A percentile compares a stretch with the other conserved stretches of the same genome.
These are phyloP conservation scores for Saccharata proteae DNA, from an alignment of 2,329 filamentous ascomycete genomes.

Conservation along the genomic window DNA sequence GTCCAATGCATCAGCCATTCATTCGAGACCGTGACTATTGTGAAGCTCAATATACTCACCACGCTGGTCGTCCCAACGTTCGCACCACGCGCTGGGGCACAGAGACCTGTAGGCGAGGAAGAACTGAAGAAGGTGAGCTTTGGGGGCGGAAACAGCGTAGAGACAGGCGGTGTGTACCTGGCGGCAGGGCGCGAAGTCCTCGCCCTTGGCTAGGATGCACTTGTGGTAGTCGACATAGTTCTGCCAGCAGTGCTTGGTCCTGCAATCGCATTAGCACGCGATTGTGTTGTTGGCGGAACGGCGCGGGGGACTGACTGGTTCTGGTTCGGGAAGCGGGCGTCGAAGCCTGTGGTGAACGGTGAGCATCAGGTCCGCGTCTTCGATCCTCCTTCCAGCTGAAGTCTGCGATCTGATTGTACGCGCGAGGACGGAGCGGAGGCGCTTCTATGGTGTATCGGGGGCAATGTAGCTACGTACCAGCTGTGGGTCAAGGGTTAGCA, in stretches of 20 bases:
- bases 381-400: slow-evolving; percentile 1
- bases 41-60: slow-evolving; percentile 46
- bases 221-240: slow-evolving; percentile 99
- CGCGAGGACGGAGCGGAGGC: background rate
- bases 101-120: slow-evolving; percentile 92
- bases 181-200: slow-evolving; percentile 93
- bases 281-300: background rate
- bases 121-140: slow-evolving; percentile 53
- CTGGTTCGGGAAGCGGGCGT: slow-evolving; percentile 96
- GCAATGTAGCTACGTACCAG: slow-evolving; percentile 31
- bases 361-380: slow-evolving; percentile 2
- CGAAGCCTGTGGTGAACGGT: slow-evolving; percentile 58
- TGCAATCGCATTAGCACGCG: no score
- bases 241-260: slow-evolving; percentile 99
- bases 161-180: slow-evolving; percentile 62
- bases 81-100: slow-evolving; percentile 88
- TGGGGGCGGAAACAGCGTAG: no score
- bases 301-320: slow-evolving; percentile 52
- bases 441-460: background rate
- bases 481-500: slow-evolving; percentile 31
- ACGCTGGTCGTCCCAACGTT: slow-evolving; percentile 95
- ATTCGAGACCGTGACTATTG: no score
- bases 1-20: background rate
- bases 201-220: slow-evolving; percentile 96
- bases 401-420: background rate